Base-by-base conservation (phyloP, 1,139 yeast genomes). In the Oligophagozyma castellii region DNA sequence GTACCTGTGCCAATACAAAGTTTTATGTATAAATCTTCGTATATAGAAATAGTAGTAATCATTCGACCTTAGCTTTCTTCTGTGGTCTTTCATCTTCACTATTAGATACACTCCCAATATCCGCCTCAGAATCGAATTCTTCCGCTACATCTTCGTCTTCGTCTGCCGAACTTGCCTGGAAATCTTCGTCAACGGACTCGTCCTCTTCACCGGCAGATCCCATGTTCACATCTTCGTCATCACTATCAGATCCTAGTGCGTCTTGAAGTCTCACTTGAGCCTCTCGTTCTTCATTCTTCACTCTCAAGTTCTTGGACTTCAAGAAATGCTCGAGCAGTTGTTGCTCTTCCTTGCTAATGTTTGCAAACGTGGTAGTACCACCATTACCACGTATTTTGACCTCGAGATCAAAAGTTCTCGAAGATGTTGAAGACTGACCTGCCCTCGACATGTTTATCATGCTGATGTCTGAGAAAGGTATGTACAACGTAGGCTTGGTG, bases 321-420 rank as follows among this genome's bases (percentile, higher is more conserved):
- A 92, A 70, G 63, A 67, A 89, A 26, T 63, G 63, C 51, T 86
- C 95, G 37, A 89, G 65, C 3, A 70, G 59, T 32, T 68, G 73
- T 55, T 86, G 96, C 51, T 89, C 98, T 42, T 83, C 95, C 50
- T 84, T 72, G 39, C 79, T 79, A 43, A 89, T 80, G 49, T 80
- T 81, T 35, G 94, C 93, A 56, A 89, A 89, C 29, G 74, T 73
- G 44, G 86, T 93, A 14, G 80, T 65, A 32, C 71, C 74, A 35
- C 70, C 70, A 23, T 76, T 72, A 22, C 72, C 69, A 42, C 76
- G 67, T 35, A 86, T 61, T 23, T 65, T 65, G 29, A 89, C 72
- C 43, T 89, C 92, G 58, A 89, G 62, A 56, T 92, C 99, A 55
- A 92, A 92, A 0, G 98, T 89, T 51, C 95, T 73, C 21, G 84